Evolutionary conservation across 2,329 filamentous ascomycete genomes (phyloP).

Genomic region (Pestalotiopsis sp.): DNA sequence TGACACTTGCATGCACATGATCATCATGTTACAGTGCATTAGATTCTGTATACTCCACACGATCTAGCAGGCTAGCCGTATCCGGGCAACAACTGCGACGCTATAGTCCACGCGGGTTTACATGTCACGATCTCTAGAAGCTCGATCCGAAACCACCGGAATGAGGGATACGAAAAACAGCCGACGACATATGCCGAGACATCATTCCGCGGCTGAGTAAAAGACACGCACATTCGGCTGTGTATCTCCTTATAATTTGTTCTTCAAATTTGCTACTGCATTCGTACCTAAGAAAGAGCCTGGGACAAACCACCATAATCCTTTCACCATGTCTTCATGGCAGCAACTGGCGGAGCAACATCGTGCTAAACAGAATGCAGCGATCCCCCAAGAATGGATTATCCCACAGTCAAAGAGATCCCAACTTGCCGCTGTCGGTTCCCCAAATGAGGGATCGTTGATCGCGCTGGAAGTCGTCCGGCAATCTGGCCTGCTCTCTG

Average conservation of each 20-base stretch:
- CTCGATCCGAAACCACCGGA: not conserved
- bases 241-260: not conserved
- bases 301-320: not conserved
- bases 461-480: constrained; percentile 13
- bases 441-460: constrained; percentile 15
- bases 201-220: not conserved
- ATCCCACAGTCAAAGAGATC: constrained; percentile 10
- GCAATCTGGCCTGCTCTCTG: constrained; percentile 18
- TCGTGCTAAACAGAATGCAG: constrained; percentile 10
- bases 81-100: not conserved
- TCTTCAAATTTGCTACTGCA: not conserved
- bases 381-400: constrained; percentile 18
- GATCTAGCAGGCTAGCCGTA: not conserved
- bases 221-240: not conserved
- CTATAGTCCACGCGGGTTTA: not conserved
- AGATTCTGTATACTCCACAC: not conserved
- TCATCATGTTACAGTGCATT: not conserved
- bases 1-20: not conserved
- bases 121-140: not conserved
- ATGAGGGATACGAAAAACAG: not conserved
- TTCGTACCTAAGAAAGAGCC: not conserved
- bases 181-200: not conserved
- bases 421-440: constrained; percentile 14
- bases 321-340: constrained; percentile 10
- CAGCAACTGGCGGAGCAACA: constrained; percentile 16